A percentile compares a stretch with the other conserved stretches of the same genome.
These are phyloP conservation scores for Phytophthora citricola DNA, from an alignment of 352 stramenopile genomes.

Conservation along the genomic window DNA sequence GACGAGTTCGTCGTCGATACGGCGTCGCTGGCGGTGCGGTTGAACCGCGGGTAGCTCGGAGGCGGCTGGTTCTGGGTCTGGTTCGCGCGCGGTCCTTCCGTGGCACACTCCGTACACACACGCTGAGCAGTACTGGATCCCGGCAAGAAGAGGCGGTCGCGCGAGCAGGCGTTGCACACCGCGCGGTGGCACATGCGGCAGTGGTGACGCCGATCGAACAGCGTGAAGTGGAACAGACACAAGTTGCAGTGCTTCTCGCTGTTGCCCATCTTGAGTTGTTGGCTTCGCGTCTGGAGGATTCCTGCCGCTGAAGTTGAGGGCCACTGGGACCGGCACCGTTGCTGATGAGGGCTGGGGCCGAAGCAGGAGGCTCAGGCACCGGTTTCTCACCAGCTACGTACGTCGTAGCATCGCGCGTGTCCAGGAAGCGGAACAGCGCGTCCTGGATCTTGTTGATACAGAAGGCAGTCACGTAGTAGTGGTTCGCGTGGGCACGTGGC, in stretches of 20 bases:
- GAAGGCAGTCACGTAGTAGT: slow-evolving; percentile 91
- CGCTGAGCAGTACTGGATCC: slow-evolving; percentile 86
- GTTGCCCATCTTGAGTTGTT: slow-evolving; percentile 66
- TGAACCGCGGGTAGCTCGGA: slow-evolving; percentile 51
- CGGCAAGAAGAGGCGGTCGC: slow-evolving; percentile 84
- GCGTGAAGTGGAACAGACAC: slow-evolving; percentile 91
- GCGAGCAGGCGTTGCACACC: slow-evolving; percentile 89
- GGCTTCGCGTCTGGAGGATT: slow-evolving; percentile 55
- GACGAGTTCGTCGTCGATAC: slow-evolving; percentile 45
- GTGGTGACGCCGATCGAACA: slow-evolving; percentile 90
- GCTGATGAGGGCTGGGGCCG: slow-evolving; percentile 45
- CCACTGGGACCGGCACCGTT: slow-evolving; percentile 19
- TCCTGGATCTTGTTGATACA: slow-evolving; percentile 91
- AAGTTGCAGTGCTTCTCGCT: slow-evolving; percentile 92
- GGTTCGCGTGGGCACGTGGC: slow-evolving; percentile 75
- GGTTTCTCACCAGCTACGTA: slow-evolving; percentile 82
- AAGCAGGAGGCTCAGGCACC: slow-evolving; percentile 65
- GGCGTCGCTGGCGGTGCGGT: slow-evolving; percentile 69
- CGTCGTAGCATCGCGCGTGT: slow-evolving; percentile 76
- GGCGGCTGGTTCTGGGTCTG: slow-evolving; percentile 24
- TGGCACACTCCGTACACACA: slow-evolving; percentile 90
- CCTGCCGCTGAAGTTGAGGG: slow-evolving; percentile 63
- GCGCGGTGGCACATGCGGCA: slow-evolving; percentile 90
- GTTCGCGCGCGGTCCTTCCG: slow-evolving; percentile 74
- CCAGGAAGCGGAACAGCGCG: slow-evolving; percentile 84